A percentile compares a stretch with the other conserved stretches of the same genome.
Evolutionary conservation across 2,329 filamentous ascomycete genomes (phyloP).

Genomic region (Aspergillus fumigatus): DNA sequence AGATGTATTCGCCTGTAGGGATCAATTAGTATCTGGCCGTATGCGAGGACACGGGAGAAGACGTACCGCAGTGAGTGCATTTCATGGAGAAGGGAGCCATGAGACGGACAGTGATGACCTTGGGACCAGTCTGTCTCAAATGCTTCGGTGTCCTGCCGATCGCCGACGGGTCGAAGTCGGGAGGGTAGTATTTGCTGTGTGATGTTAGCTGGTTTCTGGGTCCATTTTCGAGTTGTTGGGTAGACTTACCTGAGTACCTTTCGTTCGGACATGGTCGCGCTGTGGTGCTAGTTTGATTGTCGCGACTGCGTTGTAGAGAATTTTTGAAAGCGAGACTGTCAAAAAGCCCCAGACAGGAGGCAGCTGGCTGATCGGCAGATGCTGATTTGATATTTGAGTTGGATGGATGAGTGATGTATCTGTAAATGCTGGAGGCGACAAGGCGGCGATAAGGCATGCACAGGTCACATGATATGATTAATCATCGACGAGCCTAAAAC

Average conservation of each 20-base stretch:
- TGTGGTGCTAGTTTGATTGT: neutral
- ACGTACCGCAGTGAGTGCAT: slow-evolving; percentile 48
- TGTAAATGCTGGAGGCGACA: neutral
- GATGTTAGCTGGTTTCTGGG: neutral
- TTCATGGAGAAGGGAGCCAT: slow-evolving; percentile 87
- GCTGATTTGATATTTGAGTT: neutral
- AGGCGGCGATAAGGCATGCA: neutral
- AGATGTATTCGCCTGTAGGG: slow-evolving; percentile 69
- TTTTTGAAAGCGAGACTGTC: neutral
- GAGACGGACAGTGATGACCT: slow-evolving; percentile 78
- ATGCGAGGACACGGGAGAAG: neutral
- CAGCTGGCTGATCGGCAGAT: neutral
- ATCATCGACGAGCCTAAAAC: neutral
- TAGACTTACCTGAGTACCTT: slow-evolving; percentile 2
- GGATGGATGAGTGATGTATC: neutral
- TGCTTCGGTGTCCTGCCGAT: slow-evolving; percentile 63
- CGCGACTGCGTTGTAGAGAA: neutral
- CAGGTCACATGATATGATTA: neutral
- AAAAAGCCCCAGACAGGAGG: neutral
- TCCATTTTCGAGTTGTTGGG: neutral
- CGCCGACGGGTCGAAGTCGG: slow-evolving; percentile 85
- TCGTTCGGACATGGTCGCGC: slow-evolving; percentile 2
- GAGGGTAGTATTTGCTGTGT: slow-evolving; percentile 50
- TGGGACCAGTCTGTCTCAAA: slow-evolving; percentile 61
- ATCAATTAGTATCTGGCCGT: neutral